Percentiles rank a stretch among this genome's conserved stretches.
Conservation (phyloP, 2,329 filamentous ascomycete genomes). For the Calonectria ilicicola region DNA sequence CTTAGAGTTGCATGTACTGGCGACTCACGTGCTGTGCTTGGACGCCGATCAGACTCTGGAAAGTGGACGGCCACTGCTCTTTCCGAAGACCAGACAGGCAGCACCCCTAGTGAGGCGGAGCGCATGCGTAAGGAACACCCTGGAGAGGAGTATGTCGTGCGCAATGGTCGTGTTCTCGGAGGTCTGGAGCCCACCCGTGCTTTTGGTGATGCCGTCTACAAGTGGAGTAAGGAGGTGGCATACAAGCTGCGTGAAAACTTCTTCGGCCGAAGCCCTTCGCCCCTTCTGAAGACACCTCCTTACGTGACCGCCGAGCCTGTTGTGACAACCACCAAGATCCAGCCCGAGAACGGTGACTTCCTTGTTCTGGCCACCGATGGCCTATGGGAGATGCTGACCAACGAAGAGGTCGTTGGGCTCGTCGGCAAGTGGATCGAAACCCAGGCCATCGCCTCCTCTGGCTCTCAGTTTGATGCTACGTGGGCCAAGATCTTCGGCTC, state of each 20-base stretch:
- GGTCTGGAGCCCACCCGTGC: conserved; percentile 93
- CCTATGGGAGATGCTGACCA: conserved; percentile 98
- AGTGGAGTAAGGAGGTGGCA: conserved; percentile 90
- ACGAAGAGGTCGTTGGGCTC: conserved; percentile 96
- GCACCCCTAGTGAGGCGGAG: conserved; percentile 84
- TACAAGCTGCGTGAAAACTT: conserved; percentile 85
- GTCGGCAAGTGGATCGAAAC: conserved; percentile 97
- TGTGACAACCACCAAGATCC: conserved; percentile 91
- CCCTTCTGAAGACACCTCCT: conserved; percentile 87
- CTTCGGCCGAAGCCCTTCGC: conserved; percentile 84
- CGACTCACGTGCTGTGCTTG: conserved; percentile 94
- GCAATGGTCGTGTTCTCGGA: conserved; percentile 90
- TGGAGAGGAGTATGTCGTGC: conserved; percentile 86
- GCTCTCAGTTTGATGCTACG: conserved; percentile 75
- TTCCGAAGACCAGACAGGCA: conserved; percentile 94
- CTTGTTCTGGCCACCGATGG: conserved; percentile 97
- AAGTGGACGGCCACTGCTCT: conserved; percentile 94
- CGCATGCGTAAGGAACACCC: conserved; percentile 89
- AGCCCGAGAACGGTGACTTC: conserved; percentile 92
- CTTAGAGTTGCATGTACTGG: conserved; percentile 96
- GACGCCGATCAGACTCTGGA: conserved; percentile 79
- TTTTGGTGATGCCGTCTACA: conserved; percentile 97
- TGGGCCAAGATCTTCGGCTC: conserved; percentile 76
- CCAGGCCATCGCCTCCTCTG: conserved; percentile 65
- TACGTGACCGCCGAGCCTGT: conserved; percentile 98